Percentiles rank a stretch among this genome's conserved stretches.
These are phyloP conservation scores for Funneliformis geosporum DNA, from an alignment of 192 early-diverging fungal species.

Conservation along the genomic window DNA sequence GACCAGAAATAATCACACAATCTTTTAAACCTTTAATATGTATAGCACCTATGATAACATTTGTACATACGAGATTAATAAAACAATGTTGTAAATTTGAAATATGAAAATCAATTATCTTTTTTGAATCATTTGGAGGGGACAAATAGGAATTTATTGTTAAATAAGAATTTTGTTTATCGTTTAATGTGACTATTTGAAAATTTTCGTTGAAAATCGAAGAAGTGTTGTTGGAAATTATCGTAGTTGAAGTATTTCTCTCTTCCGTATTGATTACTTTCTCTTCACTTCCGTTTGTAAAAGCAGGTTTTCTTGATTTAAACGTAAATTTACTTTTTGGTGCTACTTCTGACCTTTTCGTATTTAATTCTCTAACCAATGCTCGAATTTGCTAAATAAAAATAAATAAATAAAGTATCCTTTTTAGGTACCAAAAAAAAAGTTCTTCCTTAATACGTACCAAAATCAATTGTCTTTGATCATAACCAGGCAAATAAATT, in stretches of 20 bases:
- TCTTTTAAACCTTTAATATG: constrained; percentile 72
- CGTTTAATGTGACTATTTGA: constrained; percentile 42
- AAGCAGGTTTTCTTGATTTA: constrained; percentile 50
- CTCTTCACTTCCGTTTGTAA: not conserved
- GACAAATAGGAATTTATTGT: constrained; percentile 37
- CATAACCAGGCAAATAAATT: constrained; percentile 65
- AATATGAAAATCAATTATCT: constrained; percentile 60
- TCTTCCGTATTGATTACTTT: not conserved
- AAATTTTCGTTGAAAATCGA: constrained; percentile 24
- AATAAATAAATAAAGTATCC: not conserved
- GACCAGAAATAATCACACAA: constrained; percentile 62
- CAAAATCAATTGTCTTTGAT: constrained; percentile 61
- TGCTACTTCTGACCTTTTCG: constrained; percentile 41
- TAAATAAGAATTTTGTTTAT: constrained; percentile 37
- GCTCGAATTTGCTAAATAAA: constrained; percentile 49
- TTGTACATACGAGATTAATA: constrained; percentile 58
- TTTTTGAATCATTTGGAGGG: not conserved
- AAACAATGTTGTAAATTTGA: constrained; percentile 61
- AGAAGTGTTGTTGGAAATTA: not conserved
- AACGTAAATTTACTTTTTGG: constrained; percentile 72
- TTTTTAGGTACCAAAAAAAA: not conserved
- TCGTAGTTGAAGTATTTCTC: not conserved
- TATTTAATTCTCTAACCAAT: constrained; percentile 44
- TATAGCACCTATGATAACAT: constrained; percentile 62
- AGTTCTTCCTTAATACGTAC: constrained; percentile 35